Conservation (phyloP, 2,329 filamentous ascomycete species). For the Exserohilum turcica region DNA sequence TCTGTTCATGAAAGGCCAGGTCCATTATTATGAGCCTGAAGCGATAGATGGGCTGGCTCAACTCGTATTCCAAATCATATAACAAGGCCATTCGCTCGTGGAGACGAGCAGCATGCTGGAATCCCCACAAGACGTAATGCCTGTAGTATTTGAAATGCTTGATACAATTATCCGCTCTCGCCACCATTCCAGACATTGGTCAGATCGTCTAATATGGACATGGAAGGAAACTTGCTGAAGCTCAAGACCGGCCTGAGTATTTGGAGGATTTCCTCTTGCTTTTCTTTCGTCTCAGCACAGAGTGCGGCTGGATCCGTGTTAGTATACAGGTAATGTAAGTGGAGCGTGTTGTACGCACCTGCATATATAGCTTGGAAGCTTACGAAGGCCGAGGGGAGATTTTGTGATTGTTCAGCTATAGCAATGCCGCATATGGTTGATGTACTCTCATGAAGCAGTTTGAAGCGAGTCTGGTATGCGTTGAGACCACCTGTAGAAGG, state of each 20-base stretch:
- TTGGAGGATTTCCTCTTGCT: slow-evolving; percentile 22
- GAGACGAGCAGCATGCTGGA: background rate
- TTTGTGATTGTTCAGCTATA: slow-evolving; percentile 44
- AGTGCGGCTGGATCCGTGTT: slow-evolving; percentile 19
- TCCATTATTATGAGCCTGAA: background rate
- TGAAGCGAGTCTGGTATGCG: slow-evolving; percentile 54
- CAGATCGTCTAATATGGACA: slow-evolving; percentile 33
- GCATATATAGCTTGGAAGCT: slow-evolving; percentile 40
- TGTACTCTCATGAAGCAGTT: slow-evolving; percentile 53
- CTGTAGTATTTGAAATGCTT: background rate
- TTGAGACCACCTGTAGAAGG: slow-evolving; percentile 57
- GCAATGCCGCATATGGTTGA: slow-evolving; percentile 58
- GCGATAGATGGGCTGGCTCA: background rate
- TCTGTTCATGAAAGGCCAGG: background rate
- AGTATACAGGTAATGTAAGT: background rate
- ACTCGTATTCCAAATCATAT: too few species aligned
- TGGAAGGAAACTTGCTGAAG: slow-evolving; percentile 36
- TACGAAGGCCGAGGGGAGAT: slow-evolving; percentile 36
- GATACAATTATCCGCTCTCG: slow-evolving; percentile 36
- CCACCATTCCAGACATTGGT: slow-evolving; percentile 30
- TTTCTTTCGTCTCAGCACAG: slow-evolving; percentile 28
- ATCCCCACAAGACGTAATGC: background rate
- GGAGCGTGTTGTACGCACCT: slow-evolving; percentile 18
- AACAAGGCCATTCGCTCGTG: background rate
- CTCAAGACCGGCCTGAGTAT: slow-evolving; percentile 24